Percentiles rank a stretch among this genome's conserved stretches.
These are phyloP conservation scores for Nannizziopsis barbatae DNA, from an alignment of 2,329 filamentous ascomycete genomes.

Conservation along the genomic window DNA sequence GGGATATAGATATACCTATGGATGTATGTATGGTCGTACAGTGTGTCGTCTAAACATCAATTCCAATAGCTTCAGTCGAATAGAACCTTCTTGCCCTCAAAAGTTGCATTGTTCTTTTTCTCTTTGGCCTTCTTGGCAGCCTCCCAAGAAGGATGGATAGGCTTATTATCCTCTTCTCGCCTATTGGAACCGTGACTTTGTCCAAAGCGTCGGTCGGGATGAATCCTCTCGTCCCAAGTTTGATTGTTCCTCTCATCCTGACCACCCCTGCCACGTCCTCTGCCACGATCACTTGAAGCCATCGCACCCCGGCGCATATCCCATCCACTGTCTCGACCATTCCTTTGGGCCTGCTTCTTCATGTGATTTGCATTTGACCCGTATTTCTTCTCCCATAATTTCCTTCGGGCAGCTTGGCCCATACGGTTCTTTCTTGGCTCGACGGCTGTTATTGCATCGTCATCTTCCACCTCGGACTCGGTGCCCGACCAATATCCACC, in stretches of 20 bases:
- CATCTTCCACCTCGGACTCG: constrained; percentile 43
- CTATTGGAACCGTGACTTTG: neutral
- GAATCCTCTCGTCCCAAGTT: neutral
- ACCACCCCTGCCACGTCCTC: constrained; percentile 19
- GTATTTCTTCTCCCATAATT: constrained; percentile 52
- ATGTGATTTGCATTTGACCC: constrained; percentile 49
- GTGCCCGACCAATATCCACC: constrained; percentile 54
- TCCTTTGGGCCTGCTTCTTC: constrained; percentile 31
- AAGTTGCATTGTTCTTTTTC: constrained; percentile 38
- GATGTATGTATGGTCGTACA: too few species aligned
- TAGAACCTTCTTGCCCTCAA: constrained; percentile 51
- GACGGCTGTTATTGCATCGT: constrained; percentile 30
- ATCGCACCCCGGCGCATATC: constrained; percentile 49
- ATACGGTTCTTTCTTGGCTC: constrained; percentile 48
- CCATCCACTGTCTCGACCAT: constrained; percentile 44
- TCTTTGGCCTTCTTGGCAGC: constrained; percentile 51
- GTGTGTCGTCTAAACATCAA: too few species aligned
- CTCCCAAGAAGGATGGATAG: constrained; percentile 55
- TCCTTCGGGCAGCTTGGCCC: constrained; percentile 51
- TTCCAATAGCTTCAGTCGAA: constrained; percentile 41
- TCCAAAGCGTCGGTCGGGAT: neutral
- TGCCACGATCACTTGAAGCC: constrained; percentile 18
- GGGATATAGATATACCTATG: too few species aligned
- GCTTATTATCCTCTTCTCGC: constrained; percentile 34
- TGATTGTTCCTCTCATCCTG: constrained; percentile 12